Base-by-base conservation (phyloP, 768 basidiomycete genomes). In the Tremella mesenterica region DNA sequence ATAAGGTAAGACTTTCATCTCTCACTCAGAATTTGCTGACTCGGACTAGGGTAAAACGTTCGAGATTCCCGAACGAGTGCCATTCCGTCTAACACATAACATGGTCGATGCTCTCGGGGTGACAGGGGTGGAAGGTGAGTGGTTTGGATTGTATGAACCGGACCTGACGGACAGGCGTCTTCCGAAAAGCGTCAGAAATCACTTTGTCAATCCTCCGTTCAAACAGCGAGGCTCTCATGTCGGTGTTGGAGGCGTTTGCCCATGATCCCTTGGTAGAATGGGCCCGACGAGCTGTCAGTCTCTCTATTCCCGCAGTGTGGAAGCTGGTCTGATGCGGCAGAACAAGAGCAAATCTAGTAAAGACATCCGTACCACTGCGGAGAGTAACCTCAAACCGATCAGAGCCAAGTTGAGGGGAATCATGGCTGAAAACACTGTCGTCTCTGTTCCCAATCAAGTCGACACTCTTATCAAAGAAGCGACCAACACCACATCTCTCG, bases 191-290 rank as follows among this genome's bases (percentile, higher is more conserved):
- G 0, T 90, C 88, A 65, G 91, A 97, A 75, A 81, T 93, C 54
- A 87, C 90, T 2, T 78, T 99, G 77, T 81, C 85, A 54, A 74
- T 95, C 31, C 78, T 99, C 23, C 82, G 90, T 27, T 82, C 85
- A 58, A 91, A 97, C 78, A 86, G 84, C 72, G 91, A 97, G 69
- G 85, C 84, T 36, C 76, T 99, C 51, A 90, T 91, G 85, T 92
- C 84, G 69, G 88, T 97, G 0, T 80, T 99, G 33, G 93, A 96
- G 67, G 88, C 95, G 1, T 97, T 97, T 71, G 82, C 92, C 27
- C 93, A 97, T 63, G 95, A 99, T 71, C 95, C 95, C 1, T 79
- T 99, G 2, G 85, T 92, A 28, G 93, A 97, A 72, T 97, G 91
- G 88, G 85, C 88, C 56, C 84, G 88, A 21, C n/a, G 38, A 83